These are phyloP conservation scores for Tympanopsis confertula DNA, from an alignment of 2,329 filamentous ascomycete species.

Conservation along the genomic window DNA sequence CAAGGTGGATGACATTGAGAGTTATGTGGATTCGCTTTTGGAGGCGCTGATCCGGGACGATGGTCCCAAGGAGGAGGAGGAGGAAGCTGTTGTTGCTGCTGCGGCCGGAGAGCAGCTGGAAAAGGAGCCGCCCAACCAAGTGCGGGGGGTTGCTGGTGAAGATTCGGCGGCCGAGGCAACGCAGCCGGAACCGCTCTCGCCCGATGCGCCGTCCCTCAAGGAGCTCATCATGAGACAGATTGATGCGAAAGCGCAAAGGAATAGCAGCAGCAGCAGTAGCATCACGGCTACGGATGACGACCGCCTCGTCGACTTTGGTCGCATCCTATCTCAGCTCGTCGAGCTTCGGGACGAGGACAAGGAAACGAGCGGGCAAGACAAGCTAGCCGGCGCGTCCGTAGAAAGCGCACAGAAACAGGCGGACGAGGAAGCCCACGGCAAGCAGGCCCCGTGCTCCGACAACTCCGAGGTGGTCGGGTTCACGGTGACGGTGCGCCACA, in stretches of 20 bases:
- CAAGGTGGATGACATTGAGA: constrained; percentile 30
- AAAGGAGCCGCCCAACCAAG: constrained; percentile 1
- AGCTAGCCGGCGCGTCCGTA: not conserved
- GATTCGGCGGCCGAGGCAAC: not conserved
- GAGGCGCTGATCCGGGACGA: constrained; percentile 17
- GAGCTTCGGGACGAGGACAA: not conserved
- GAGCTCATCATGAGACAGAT: constrained; percentile 41
- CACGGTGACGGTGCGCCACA: constrained; percentile 61
- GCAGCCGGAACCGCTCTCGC: too few relatives aligned
- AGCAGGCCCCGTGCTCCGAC: not conserved
- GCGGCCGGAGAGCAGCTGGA: constrained; percentile 1
- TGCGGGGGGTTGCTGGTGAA: not conserved
- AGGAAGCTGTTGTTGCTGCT: constrained; percentile 6
- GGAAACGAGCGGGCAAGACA: not conserved
- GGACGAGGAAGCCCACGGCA: constrained; percentile 1
- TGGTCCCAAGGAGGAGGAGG: constrained; percentile 2
- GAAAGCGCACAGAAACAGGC: constrained; percentile 3
- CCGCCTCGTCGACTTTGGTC: constrained; percentile 26
- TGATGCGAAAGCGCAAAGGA: constrained; percentile 18
- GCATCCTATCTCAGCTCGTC: constrained; percentile 28
- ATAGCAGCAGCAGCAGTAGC: constrained; percentile 2
- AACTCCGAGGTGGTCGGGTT: constrained; percentile 49
- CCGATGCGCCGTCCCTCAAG: constrained; percentile 17
- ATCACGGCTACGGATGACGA: constrained; percentile 7
- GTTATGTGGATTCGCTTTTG: constrained; percentile 37